These are phyloP conservation scores for Furcasterigmium furcatum DNA, from an alignment of 2,329 filamentous ascomycete species.

Conservation along the genomic window DNA sequence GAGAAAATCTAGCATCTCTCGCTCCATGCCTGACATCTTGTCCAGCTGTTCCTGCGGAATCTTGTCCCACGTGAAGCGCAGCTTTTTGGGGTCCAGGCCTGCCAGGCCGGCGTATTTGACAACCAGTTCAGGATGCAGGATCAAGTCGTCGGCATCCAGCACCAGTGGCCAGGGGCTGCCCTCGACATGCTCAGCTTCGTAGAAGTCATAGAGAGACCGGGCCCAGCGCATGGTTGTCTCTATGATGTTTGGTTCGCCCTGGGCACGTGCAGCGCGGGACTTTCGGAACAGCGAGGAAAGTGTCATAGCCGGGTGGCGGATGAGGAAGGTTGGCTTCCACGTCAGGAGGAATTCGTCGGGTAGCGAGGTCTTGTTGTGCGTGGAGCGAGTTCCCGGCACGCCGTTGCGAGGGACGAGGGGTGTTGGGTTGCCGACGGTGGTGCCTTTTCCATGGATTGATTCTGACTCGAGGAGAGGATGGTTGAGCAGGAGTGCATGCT, in stretches of 20 bases:
- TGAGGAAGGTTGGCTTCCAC: slow-evolving; percentile 28
- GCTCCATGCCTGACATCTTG: background rate
- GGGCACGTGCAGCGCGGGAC: background rate
- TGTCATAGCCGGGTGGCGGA: slow-evolving; percentile 32
- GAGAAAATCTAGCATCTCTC: slow-evolving; percentile 4
- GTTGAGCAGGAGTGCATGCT: slow-evolving; percentile 24
- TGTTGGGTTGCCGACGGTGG: too few relatives aligned
- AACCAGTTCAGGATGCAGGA: slow-evolving; percentile 24
- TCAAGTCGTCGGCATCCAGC: slow-evolving; percentile 33
- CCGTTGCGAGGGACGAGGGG: slow-evolving; percentile 2
- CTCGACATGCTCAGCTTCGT: slow-evolving; percentile 17
- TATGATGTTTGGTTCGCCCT: background rate
- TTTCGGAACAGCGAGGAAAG: slow-evolving; percentile 31
- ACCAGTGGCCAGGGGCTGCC: slow-evolving; percentile 14
- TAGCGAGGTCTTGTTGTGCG: slow-evolving; percentile 25
- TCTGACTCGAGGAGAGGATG: slow-evolving; percentile 16
- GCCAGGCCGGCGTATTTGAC: slow-evolving; percentile 19
- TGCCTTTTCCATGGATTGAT: background rate
- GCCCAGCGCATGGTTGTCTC: slow-evolving; percentile 25
- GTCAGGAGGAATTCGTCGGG: slow-evolving; percentile 28
- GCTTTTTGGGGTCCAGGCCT: slow-evolving; percentile 24
- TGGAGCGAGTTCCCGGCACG: slow-evolving; percentile 12
- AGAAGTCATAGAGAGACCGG: slow-evolving; percentile 30
- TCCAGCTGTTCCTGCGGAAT: slow-evolving; percentile 1
- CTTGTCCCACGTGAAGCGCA: slow-evolving; percentile 26